A percentile compares a stretch with the other conserved stretches of the same genome.
These are phyloP conservation scores for Sarocladium brachiariae DNA, from an alignment of 2,329 filamentous ascomycete species.

Conservation along the genomic window DNA sequence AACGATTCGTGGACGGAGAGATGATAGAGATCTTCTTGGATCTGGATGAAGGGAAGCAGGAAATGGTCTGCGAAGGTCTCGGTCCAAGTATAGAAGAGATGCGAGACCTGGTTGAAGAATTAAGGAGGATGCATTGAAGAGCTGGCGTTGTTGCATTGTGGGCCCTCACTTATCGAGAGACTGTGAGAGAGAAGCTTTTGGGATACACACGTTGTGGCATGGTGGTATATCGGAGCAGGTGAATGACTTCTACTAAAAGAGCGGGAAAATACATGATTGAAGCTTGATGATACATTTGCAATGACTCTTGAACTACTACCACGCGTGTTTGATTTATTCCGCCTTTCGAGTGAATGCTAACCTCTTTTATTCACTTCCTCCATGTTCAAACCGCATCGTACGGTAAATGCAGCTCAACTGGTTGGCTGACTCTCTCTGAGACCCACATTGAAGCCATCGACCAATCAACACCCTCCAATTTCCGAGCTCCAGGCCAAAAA, in stretches of 20 bases:
- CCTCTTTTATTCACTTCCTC: no score
- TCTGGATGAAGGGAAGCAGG: slow-evolving; percentile 51
- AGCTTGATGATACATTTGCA: no score
- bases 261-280: no score
- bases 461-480: slow-evolving; percentile 42
- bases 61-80: slow-evolving; percentile 44
- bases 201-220: neutral
- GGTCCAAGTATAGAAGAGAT: slow-evolving; percentile 57
- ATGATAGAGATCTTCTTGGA: slow-evolving; percentile 81
- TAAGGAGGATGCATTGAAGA: slow-evolving; percentile 53
- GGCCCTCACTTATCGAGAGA: neutral
- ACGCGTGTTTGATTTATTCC: no score
- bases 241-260: no score
- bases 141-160: neutral
- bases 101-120: slow-evolving; percentile 53
- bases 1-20: slow-evolving; percentile 87
- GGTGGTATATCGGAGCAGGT: no score
- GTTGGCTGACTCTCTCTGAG: slow-evolving; percentile 12
- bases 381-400: slow-evolving; percentile 1
- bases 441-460: slow-evolving; percentile 17
- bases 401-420: slow-evolving; percentile 6
- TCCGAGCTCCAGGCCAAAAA: slow-evolving; percentile 29
- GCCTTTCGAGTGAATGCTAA: no score
- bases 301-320: no score
- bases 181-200: neutral